phyloP scores from a whole-genome alignment of 2,329 filamentous ascomycete genomes.

The Colletotrichum cuscutae region DNA sequence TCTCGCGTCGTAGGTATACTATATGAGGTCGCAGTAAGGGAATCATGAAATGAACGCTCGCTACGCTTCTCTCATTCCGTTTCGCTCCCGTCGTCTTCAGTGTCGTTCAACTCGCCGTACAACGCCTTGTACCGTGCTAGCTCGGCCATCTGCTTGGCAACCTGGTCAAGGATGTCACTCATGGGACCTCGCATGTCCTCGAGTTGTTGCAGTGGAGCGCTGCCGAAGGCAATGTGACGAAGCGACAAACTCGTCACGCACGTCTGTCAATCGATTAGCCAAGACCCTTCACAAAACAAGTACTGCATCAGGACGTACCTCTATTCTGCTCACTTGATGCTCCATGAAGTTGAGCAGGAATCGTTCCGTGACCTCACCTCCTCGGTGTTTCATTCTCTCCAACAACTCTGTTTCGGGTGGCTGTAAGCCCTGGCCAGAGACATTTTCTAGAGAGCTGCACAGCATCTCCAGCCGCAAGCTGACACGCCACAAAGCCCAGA shows the following conservation, averaged over 20 bases:
- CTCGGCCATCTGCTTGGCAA: conserved; percentile 71
- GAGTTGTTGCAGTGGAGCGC: conserved; percentile 69
- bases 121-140: conserved; percentile 68
- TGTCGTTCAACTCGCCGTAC: conserved; percentile 57
- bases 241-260: conserved; percentile 83
- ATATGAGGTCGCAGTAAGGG: conserved; percentile 31
- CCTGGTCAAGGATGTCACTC: conserved; percentile 71
- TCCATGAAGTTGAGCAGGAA: conserved; percentile 92
- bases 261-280: conserved; percentile 64
- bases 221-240: conserved; percentile 81
- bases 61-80: conserved; percentile 41
- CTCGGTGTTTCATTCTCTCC: conserved; percentile 72
- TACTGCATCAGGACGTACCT: conserved; percentile 68
- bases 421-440: conserved; percentile 71
- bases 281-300: not conserved
- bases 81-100: conserved; percentile 45
- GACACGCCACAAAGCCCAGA: conserved; percentile 92
- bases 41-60: conserved; percentile 32
- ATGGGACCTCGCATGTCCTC: conserved; percentile 83
- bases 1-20: conserved; percentile 34
- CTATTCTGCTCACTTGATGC: conserved; percentile 94
- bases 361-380: conserved; percentile 87
- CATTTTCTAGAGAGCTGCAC: conserved; percentile 86
- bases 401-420: conserved; percentile 86
- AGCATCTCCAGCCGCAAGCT: conserved; percentile 92